Evolutionary conservation across 2,329 filamentous ascomycete genomes (phyloP).

Genomic region (Dothistroma septosporum): DNA sequence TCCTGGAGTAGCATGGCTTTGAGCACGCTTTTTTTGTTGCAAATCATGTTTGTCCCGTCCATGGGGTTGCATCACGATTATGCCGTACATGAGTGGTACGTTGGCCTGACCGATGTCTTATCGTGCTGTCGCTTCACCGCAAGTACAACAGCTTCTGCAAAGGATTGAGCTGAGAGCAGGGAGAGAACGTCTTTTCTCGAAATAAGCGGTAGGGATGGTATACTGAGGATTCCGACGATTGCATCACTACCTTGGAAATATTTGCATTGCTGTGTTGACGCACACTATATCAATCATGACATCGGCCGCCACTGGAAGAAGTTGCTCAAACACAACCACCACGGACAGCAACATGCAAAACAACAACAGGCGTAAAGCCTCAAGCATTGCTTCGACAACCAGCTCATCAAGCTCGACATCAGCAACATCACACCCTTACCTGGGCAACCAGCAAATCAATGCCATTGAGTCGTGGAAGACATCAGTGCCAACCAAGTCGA

Average conservation of each 20-base stretch:
- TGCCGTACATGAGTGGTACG: neutral
- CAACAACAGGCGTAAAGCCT: constrained; percentile 5
- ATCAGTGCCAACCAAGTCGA: constrained; percentile 22
- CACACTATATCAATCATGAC: constrained; percentile 6
- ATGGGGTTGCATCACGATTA: neutral
- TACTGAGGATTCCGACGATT: neutral
- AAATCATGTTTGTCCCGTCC: neutral
- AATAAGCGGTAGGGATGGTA: neutral
- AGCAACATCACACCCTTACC: constrained; percentile 18
- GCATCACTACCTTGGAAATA: neutral
- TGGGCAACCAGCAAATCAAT: constrained; percentile 22
- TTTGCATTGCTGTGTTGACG: neutral
- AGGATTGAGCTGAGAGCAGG: neutral
- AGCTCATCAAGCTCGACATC: constrained; percentile 3
- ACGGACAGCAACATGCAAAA: neutral
- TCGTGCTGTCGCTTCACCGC: neutral
- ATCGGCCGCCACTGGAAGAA: neutral
- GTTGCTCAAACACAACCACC: neutral
- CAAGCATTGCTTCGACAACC: constrained; percentile 12
- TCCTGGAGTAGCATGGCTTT: neutral
- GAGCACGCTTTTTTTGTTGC: neutral
- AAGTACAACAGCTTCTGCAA: neutral
- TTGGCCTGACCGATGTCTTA: neutral
- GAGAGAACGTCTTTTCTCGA: neutral
- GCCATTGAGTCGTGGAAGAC: constrained; percentile 31